Evolutionary conservation across 805 yeast species (phyloP).

Genomic region (Saccharomycopsis malanga): DNA sequence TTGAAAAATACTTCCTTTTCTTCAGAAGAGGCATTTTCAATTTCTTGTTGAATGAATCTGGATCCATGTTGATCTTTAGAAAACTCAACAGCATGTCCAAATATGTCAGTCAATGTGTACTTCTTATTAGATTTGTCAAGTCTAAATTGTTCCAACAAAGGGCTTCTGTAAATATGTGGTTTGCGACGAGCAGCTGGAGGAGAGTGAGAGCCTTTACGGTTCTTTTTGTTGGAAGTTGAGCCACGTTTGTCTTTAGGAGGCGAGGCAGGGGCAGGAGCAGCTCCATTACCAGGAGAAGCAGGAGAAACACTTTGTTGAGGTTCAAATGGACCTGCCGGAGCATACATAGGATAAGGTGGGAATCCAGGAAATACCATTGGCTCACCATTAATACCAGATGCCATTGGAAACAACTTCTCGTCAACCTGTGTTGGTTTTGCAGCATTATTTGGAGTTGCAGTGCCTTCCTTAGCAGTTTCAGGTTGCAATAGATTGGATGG

Average conservation of each 20-base stretch:
- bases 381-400: not conserved
- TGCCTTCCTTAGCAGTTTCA: not conserved
- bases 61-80: conserved; percentile 97
- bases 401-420: not conserved
- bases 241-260: conserved; percentile 4
- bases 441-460: not conserved
- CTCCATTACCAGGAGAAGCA: conserved; percentile 18
- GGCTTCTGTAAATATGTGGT: conserved; percentile 60
- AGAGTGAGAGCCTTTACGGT: conserved; percentile 11
- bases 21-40: conserved; percentile 53
- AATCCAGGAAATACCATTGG: conserved; percentile 46
- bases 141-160: conserved; percentile 79
- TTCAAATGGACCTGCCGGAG: conserved; percentile 21
- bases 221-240: not conserved
- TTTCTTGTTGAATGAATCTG: conserved; percentile 86
- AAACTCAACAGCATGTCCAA: conserved; percentile 85
- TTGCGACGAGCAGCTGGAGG: conserved; percentile 10
- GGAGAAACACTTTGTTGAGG: conserved; percentile 13
- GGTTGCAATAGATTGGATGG: not conserved
- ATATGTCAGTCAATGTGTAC: conserved; percentile 63
- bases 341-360: conserved; percentile 35
- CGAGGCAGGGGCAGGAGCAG: conserved; percentile 7
- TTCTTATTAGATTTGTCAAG: conserved; percentile 51
- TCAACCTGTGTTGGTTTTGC: not conserved
- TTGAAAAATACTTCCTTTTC: conserved; percentile 78